These are phyloP conservation scores for Leucaena leucocephala DNA, from an alignment of 306 rosid species.

Conservation along the genomic window DNA sequence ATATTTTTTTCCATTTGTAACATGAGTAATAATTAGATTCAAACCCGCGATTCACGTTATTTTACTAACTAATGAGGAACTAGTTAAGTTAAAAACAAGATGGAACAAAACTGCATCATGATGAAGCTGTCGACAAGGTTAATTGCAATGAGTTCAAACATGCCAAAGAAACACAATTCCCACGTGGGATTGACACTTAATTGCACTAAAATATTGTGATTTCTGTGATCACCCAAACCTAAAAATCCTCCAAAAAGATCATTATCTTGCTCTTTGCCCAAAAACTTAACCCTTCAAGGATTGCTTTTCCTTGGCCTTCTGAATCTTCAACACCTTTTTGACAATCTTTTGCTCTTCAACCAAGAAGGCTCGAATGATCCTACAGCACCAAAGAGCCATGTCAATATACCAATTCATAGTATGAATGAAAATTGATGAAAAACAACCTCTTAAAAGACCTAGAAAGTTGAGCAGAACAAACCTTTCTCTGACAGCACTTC, in stretches of 20 bases:
- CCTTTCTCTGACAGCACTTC: slow-evolving; percentile 85
- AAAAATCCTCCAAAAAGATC: slow-evolving; percentile 39
- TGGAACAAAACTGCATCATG: slow-evolving; percentile 39
- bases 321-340: slow-evolving; percentile 83
- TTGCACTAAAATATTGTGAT: slow-evolving; percentile 39
- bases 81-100: background rate
- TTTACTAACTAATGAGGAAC: background rate
- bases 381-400: slow-evolving; percentile 11
- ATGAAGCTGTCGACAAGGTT: slow-evolving; percentile 43
- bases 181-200: slow-evolving; percentile 37
- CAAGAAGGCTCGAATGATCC: slow-evolving; percentile 73
- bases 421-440: background rate
- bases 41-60: background rate
- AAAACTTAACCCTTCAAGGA: slow-evolving; percentile 49
- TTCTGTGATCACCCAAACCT: slow-evolving; percentile 39
- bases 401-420: background rate
- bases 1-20: too few species aligned
- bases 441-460: background rate
- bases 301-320: slow-evolving; percentile 72
- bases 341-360: slow-evolving; percentile 85
- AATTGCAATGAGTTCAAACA: slow-evolving; percentile 35
- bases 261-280: slow-evolving; percentile 16
- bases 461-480: slow-evolving; percentile 35
- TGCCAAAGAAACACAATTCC: slow-evolving; percentile 32
- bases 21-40: background rate